Percentiles rank a stretch among this genome's conserved stretches.
Evolutionary conservation across 495 filamentous ascomycete genomes (phyloP).

Genomic region (Aspergillus mulundensis): DNA sequence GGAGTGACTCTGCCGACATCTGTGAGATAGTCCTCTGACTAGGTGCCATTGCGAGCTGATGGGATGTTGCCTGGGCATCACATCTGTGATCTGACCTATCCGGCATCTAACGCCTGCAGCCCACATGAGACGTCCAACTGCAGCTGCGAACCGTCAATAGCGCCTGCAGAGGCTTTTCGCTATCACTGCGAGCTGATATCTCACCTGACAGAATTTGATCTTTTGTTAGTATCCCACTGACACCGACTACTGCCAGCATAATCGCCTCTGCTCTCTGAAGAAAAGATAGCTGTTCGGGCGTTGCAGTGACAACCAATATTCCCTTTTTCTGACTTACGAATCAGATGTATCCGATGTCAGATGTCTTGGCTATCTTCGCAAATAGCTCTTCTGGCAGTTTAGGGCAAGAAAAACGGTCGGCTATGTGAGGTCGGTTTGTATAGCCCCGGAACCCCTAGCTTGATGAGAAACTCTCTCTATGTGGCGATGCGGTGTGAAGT

Average conservation of each 20-base stretch:
- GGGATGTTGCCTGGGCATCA: background rate
- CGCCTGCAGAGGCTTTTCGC: constrained; percentile 6
- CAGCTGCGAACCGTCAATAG: constrained; percentile 10
- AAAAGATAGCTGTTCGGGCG: background rate
- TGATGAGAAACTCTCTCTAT: constrained; percentile 11
- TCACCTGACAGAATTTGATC: background rate
- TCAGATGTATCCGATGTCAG: constrained; percentile 1
- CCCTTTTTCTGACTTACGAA: background rate
- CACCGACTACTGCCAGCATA: background rate
- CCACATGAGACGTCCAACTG: constrained; percentile 4
- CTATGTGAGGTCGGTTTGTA: constrained; percentile 14
- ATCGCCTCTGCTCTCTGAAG: background rate
- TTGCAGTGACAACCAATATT: background rate
- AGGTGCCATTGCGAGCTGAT: background rate
- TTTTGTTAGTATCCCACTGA: background rate
- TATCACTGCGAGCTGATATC: background rate
- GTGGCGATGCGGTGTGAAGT: constrained; percentile 4
- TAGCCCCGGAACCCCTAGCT: constrained; percentile 18
- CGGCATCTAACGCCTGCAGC: background rate
- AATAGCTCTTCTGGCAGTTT: background rate
- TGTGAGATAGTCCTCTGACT: background rate
- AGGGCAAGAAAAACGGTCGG: background rate
- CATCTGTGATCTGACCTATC: constrained; percentile 9
- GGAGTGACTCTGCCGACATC: background rate
- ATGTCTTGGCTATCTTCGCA: background rate